These are phyloP conservation scores for Kalanchoe fedtschenkoi DNA, from an alignment of 164 flowering plant species.

Conservation along the genomic window DNA sequence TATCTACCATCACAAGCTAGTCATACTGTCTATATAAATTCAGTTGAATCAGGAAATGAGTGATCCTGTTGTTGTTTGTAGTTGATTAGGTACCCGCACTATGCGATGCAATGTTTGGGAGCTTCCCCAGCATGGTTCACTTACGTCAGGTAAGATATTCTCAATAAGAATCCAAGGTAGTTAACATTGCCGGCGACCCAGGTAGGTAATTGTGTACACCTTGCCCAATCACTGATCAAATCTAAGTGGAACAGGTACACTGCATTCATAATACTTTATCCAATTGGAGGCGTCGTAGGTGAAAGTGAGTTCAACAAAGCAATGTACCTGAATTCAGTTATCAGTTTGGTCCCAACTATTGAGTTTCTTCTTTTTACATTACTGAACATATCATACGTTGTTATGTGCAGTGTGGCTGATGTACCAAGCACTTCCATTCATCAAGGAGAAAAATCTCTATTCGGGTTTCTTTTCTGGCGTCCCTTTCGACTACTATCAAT, in stretches of 20 bases:
- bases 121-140: slow-evolving; percentile 62
- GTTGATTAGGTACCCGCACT: slow-evolving; percentile 76
- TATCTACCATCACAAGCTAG: too few relatives aligned
- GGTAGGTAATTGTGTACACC: neutral
- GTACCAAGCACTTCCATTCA: slow-evolving; percentile 73
- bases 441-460: slow-evolving; percentile 52
- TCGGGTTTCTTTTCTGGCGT: slow-evolving; percentile 37
- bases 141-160: slow-evolving; percentile 39
- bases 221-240: neutral
- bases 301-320: slow-evolving; percentile 55
- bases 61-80: slow-evolving; percentile 14
- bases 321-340: neutral
- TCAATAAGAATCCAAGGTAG: neutral
- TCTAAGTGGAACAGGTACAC: slow-evolving; percentile 49
- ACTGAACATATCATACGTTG: neutral
- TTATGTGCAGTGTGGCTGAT: slow-evolving; percentile 66
- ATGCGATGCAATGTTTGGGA: slow-evolving; percentile 54
- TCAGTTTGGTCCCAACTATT: too few relatives aligned
- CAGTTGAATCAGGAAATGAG: neutral
- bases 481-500: slow-evolving; percentile 55
- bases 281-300: slow-evolving; percentile 57
- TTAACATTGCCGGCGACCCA: neutral
- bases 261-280: slow-evolving; percentile 70
- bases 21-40: too few relatives aligned
- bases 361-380: neutral